Evolutionary conservation across 257 asterid genomes (phyloP), one percentile per base, ranked within the genome.

Genomic region (Fraxinus excelsior): DNA sequence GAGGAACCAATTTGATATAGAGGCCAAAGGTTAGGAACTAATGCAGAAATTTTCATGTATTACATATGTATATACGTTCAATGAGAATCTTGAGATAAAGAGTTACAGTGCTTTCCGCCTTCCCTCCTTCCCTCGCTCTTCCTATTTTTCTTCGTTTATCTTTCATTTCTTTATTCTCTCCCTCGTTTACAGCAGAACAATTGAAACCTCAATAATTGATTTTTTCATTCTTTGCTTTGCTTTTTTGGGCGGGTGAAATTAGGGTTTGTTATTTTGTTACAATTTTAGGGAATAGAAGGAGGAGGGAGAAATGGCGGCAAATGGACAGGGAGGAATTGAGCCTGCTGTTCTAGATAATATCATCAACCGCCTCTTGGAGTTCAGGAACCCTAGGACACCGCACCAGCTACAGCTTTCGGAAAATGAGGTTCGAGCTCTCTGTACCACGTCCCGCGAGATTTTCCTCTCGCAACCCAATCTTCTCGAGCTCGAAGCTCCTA

Each of bases 401-500:
- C 88, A 96, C 26, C 98, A 91, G 88, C 96, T 91, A 72, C 95
- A 91, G 90, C 92, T 94, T 2, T 89, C 97, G 9, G 96, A 94
- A 86, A 84, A 88, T 74, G 98, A 94, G 96, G 90, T 94, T 91
- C 96, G 97, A 18, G 86, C 88, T 32, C 91, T 94, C 62, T 94
- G 97, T 77, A 76, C 82, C 60, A 75, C 96, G 56, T 78, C 98
- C 29, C 89, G 98, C 9, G 96, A 91, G 78, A 94, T 94, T 76
- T 94, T 94, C 84, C 92, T 94, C 62, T 87, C 87, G n/a, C 98
- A 94, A 84, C 98, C 98, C 40, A 91, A 91, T 89, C 95, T 91
- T 26, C 90, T 94, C 73, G 98, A 94, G 90, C 96, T 94, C 19
- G 98, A 94, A 81, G 98, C 98, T 14, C 98, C 97, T 71, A 91